Evolutionary conservation across 2,329 filamentous ascomycete genomes (phyloP), one percentile per base, ranked within the genome.

Genomic region (Neopestalotiopsis sp.): DNA sequence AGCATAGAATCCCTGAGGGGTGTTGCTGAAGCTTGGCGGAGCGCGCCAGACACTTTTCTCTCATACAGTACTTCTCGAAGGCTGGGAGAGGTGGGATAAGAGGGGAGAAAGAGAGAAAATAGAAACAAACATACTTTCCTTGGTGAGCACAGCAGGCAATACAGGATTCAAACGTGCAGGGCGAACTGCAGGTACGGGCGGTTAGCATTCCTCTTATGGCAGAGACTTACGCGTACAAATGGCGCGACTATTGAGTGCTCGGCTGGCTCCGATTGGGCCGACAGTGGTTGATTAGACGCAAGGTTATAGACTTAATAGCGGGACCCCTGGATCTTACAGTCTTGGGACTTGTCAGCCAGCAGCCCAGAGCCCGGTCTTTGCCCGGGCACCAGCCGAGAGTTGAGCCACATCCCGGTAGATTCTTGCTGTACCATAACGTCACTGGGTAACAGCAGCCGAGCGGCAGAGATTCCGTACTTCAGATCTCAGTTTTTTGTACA

Each of bases 171-270:
- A 62, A 13, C 59, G 32, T 40, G 59, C 59, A 64, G 61, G 30
- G 45, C 38, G 3, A 45, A 28, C 61, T 64, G 61, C 61, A 64
- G 61, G 42, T 45, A 64, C 42, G 13, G 45, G n/a, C 61, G 38
- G 61, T 53, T 64, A 45, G 28, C 20, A n/a, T 64, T 53, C 61
- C 61, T 49, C 40, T 64, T 64, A 13, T 45, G 61, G 61, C 20
- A 64, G 42, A 32, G 42, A 38, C 49, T 64, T 45, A 20, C 61
- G 61, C 42, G 61, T 24, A 45, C 61, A 53, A 45, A n/a, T 32
- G 17, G 38, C 61, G 42, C 61, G 61, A 64, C 61, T 64, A 64
- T 64, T 53, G 61, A 64, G 9, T 49, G 61, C 61, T 64, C 61
- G 61, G 61, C 24, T 38, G 40, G 13, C n/a, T 32, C 61, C 61